These are phyloP conservation scores for Hexamita inflata DNA, from an alignment of 208 protist genomes.

Conservation along the genomic window DNA sequence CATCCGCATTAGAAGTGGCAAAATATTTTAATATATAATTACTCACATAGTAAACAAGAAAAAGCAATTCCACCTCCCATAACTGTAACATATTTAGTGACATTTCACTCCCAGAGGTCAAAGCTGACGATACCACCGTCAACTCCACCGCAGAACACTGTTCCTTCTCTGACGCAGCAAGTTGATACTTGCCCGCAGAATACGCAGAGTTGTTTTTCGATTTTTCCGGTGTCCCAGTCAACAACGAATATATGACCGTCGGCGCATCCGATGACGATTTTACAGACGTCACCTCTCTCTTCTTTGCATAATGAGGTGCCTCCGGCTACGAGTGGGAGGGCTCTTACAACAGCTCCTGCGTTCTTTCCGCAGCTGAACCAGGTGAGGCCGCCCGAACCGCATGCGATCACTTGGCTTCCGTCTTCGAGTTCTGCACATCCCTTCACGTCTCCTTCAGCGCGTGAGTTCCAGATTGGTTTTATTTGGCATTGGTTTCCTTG, in stretches of 20 bases:
- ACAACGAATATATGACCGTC: conserved; percentile 2
- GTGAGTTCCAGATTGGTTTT: conserved; percentile 1
- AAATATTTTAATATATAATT: too few relatives aligned
- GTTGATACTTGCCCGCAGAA: neutral
- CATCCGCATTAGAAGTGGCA: too few relatives aligned
- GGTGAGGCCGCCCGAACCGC: neutral
- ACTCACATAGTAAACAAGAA: too few relatives aligned
- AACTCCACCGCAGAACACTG: neutral
- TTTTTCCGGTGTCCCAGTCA: neutral
- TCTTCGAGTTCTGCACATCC: neutral
- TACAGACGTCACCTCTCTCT: neutral
- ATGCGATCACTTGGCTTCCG: neutral
- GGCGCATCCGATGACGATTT: neutral
- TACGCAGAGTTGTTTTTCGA: neutral
- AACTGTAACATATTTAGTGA: too few relatives aligned
- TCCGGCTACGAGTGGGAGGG: neutral
- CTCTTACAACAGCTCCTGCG: neutral
- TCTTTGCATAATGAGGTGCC: neutral
- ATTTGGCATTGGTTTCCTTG: too few relatives aligned
- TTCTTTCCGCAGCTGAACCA: conserved; percentile 4
- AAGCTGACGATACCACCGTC: conserved; percentile 13
- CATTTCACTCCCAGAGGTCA: too few relatives aligned
- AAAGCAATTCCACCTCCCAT: too few relatives aligned
- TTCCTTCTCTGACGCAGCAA: neutral
- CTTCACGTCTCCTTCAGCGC: neutral